These are phyloP conservation scores for Zea luxurians DNA, from an alignment of 176 grass and related monocot species.

Conservation along the genomic window DNA sequence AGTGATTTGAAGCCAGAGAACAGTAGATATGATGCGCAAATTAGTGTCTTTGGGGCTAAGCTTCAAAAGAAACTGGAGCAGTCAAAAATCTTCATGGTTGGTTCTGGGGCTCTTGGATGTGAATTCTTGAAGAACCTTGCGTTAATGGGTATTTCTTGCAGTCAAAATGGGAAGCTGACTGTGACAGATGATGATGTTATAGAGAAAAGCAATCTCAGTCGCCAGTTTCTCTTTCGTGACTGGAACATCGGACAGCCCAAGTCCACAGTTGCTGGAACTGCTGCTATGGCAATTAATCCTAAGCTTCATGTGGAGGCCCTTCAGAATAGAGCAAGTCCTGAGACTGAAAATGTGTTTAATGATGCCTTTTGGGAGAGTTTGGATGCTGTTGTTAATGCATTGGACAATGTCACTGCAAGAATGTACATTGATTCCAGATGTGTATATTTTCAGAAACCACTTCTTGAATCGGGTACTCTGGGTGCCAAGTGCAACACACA, in stretches of 20 bases:
- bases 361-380: slow-evolving; percentile 86
- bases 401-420: slow-evolving; percentile 90
- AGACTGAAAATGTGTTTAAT: slow-evolving; percentile 91
- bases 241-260: slow-evolving; percentile 95
- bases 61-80: slow-evolving; percentile 82
- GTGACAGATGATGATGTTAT: slow-evolving; percentile 97
- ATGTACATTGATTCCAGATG: slow-evolving; percentile 92
- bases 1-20: slow-evolving; percentile 63
- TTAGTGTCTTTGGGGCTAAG: slow-evolving; percentile 79
- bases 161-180: slow-evolving; percentile 63
- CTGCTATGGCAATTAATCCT: slow-evolving; percentile 71
- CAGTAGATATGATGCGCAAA: slow-evolving; percentile 82
- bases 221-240: slow-evolving; percentile 96
- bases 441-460: slow-evolving; percentile 88
- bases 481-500: slow-evolving; percentile 97
- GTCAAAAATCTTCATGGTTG: slow-evolving; percentile 86
- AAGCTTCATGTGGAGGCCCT: slow-evolving; percentile 70
- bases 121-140: slow-evolving; percentile 94
- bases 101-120: slow-evolving; percentile 88
- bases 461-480: slow-evolving; percentile 89
- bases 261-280: slow-evolving; percentile 84
- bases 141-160: slow-evolving; percentile 88
- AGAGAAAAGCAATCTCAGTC: slow-evolving; percentile 97
- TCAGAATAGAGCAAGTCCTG: slow-evolving; percentile 90
- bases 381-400: slow-evolving; percentile 81